Conservation (phyloP, 225 moss, liverwort and hornwort genomes). For the Asterella californica region DNA sequence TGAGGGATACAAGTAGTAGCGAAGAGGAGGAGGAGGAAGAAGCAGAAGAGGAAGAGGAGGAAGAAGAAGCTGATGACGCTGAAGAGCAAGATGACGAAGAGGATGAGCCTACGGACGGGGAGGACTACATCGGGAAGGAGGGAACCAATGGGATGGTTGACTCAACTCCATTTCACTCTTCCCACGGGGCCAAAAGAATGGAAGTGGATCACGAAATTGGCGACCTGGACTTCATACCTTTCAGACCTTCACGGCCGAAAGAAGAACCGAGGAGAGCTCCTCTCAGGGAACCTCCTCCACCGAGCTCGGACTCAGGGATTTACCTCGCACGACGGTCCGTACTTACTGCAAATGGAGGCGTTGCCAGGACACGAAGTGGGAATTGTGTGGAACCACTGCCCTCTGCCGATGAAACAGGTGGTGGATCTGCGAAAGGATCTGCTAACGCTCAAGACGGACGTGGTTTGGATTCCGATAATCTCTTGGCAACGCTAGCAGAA, state of each 20-base stretch:
- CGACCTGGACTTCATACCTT: conserved; percentile 37
- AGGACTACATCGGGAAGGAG: conserved; percentile 24
- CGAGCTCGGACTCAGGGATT: conserved; percentile 33
- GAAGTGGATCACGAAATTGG: conserved; percentile 25
- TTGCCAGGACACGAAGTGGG: conserved; percentile 27
- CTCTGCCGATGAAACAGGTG: conserved; percentile 16
- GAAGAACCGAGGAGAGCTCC: conserved; percentile 52
- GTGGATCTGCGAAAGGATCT: conserved; percentile 12
- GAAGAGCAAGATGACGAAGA: conserved; percentile 30
- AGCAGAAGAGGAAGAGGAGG: conserved; percentile 36
- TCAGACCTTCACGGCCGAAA: conserved; percentile 41
- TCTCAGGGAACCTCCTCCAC: conserved; percentile 30
- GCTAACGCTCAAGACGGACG: conserved; percentile 29
- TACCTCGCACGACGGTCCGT: conserved; percentile 39
- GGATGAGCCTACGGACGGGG: conserved; percentile 12
- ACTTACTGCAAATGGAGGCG: conserved; percentile 35
- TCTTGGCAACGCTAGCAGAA: conserved; percentile 79
- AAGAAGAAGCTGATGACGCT: conserved; percentile 37
- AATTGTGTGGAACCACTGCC: conserved; percentile 23
- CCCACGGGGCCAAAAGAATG: conserved; percentile 18
- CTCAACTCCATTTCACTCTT: conserved; percentile 22
- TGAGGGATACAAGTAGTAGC: conserved; percentile 59
- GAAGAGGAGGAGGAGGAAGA: conserved; percentile 51
- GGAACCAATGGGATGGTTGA: conserved; percentile 21
- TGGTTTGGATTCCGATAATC: conserved; percentile 34